Evolutionary conservation across 2,329 filamentous ascomycete genomes (phyloP).

Genomic region (Calonectria crousiana): DNA sequence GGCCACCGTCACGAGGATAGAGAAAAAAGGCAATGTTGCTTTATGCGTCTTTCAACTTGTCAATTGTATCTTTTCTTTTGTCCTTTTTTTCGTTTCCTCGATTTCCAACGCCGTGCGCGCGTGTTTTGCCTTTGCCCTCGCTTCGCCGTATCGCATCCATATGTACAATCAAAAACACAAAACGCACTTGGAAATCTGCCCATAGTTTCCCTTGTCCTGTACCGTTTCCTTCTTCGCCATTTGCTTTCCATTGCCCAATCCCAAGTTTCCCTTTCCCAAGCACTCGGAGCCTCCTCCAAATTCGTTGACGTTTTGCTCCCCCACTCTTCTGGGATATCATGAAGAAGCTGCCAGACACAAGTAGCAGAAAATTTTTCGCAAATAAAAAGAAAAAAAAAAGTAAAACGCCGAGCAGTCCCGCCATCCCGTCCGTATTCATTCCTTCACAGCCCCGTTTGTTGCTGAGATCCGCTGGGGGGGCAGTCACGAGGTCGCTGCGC

Average conservation of each 20-base stretch:
- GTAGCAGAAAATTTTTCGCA: conserved; percentile 15
- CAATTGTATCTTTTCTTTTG: conserved; percentile 7
- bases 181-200: conserved; percentile 23
- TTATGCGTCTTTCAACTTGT: neutral
- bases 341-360: conserved; percentile 41
- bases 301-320: conserved; percentile 29
- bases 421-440: conserved; percentile 28
- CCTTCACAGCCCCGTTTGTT: conserved; percentile 28
- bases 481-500: conserved; percentile 33
- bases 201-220: conserved; percentile 1
- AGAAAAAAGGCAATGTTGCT: neutral
- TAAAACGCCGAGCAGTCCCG: conserved; percentile 40
- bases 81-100: neutral
- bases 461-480: conserved; percentile 22
- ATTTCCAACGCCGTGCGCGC: conserved; percentile 8
- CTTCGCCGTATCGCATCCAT: neutral
- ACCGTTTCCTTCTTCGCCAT: conserved; percentile 28
- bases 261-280: conserved; percentile 37
- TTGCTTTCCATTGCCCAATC: conserved; percentile 31
- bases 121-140: conserved; percentile 11
- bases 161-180: conserved; percentile 27
- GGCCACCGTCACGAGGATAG: neutral
- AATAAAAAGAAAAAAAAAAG: conserved; percentile 28
- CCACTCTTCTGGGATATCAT: conserved; percentile 46
- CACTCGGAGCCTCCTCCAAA: conserved; percentile 34